Conservation (phyloP, 768 basidiomycete genomes). For the Lenzites betulinus region DNA sequence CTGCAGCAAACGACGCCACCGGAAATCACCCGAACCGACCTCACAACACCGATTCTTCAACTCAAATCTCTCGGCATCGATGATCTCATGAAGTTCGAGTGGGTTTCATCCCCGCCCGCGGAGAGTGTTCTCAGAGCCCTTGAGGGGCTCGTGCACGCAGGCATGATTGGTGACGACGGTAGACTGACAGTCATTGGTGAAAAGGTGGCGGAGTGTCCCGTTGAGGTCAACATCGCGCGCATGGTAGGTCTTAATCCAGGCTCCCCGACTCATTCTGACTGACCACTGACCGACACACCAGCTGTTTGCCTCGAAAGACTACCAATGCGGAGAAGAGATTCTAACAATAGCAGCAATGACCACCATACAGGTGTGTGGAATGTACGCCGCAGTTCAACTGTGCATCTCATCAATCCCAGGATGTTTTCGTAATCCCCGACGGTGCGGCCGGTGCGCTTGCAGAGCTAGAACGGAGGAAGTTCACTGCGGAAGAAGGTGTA, state of each 20-base stretch:
- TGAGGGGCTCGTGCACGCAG: constrained; percentile 77
- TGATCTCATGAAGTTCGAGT: constrained; percentile 95
- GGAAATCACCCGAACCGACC: constrained; percentile 88
- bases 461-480: constrained; percentile 92
- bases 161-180: constrained; percentile 84
- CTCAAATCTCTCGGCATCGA: constrained; percentile 94
- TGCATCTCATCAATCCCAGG: constrained; percentile 45
- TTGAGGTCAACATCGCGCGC: constrained; percentile 91
- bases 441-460: constrained; percentile 84
- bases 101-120: constrained; percentile 86
- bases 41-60: constrained; percentile 90
- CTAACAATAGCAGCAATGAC: constrained; percentile 97
- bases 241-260: constrained; percentile 60
- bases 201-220: constrained; percentile 90
- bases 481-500: constrained; percentile 97
- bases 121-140: constrained; percentile 84
- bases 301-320: constrained; percentile 85
- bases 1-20: constrained; percentile 77
- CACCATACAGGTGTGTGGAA: constrained; percentile 58
- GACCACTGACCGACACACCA: constrained; percentile 32
- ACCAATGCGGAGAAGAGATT: constrained; percentile 92
- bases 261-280: neutral
- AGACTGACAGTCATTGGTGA: constrained; percentile 75
- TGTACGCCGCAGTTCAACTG: neutral
- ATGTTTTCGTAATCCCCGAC: constrained; percentile 87